phyloP scores from a whole-genome alignment of 305 asterid species.

The Fraxinus platypoda region DNA sequence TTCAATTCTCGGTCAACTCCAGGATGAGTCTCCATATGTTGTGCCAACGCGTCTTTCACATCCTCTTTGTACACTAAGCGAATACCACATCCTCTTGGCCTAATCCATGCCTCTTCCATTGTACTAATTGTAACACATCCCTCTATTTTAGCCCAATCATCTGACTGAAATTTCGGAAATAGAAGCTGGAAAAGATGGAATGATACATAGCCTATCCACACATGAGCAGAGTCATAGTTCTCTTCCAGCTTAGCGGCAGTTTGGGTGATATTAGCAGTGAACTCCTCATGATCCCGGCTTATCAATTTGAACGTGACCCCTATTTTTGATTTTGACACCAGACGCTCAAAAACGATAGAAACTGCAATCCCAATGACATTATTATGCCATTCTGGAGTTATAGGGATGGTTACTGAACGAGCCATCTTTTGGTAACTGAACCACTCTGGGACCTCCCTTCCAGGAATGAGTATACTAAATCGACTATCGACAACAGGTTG shows the following conservation, averaged over 20 bases:
- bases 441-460: not conserved
- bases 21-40: not conserved
- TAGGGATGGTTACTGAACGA: not conserved
- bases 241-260: not conserved
- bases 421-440: not conserved
- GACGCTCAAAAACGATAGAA: not conserved
- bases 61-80: not conserved
- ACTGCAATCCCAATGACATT: not conserved
- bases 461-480: not conserved
- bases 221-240: not conserved
- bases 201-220: slow-evolving; percentile 11
- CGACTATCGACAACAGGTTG: not conserved
- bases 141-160: not conserved
- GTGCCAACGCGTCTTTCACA: not conserved
- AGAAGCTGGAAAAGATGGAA: not conserved
- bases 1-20: not conserved
- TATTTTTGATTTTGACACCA: slow-evolving; percentile 11
- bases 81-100: slow-evolving; percentile 1
- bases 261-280: not conserved
- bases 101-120: slow-evolving; percentile 17
- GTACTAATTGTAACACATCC: not conserved
- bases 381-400: not conserved
- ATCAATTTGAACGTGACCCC: slow-evolving; percentile 19
- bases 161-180: not conserved
- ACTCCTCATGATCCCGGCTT: not conserved